phyloP scores from a whole-genome alignment of 2,329 filamentous ascomycete species.

The Talaromyces sp. region DNA sequence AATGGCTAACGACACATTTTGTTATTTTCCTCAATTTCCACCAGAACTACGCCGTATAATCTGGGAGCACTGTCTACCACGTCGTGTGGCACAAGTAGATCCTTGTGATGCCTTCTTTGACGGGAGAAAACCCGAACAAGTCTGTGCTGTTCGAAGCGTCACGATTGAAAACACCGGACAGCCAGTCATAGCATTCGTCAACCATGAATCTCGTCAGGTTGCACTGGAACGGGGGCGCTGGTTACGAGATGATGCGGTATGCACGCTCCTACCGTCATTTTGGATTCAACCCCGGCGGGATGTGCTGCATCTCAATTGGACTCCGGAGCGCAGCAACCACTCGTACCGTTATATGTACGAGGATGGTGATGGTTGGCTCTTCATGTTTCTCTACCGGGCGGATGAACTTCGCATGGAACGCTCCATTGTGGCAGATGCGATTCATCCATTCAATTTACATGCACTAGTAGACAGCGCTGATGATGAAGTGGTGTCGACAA shows the following conservation, averaged over 20 bases:
- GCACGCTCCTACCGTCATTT: not conserved
- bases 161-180: not conserved
- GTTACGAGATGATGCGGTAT: not conserved
- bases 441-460: conserved; percentile 2
- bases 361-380: not conserved
- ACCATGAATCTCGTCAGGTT: not conserved
- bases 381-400: not conserved
- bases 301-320: conserved; percentile 11
- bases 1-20: conserved; percentile 9
- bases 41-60: conserved; percentile 14
- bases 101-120: not conserved
- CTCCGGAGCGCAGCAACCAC: not conserved
- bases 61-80: conserved; percentile 16
- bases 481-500: not conserved
- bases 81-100: conserved; percentile 14
- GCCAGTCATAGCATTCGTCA: conserved; percentile 4
- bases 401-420: not conserved
- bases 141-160: conserved; percentile 1
- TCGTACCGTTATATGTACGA: not conserved
- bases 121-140: not conserved
- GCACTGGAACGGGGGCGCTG: not conserved
- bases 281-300: conserved; percentile 2
- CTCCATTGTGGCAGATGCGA: conserved; percentile 3
- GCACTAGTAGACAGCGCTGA: not conserved
- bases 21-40: conserved; percentile 9